Evolutionary conservation across 2,329 filamentous ascomycete species (phyloP).

Genomic region (Fusarium armeniacum): DNA sequence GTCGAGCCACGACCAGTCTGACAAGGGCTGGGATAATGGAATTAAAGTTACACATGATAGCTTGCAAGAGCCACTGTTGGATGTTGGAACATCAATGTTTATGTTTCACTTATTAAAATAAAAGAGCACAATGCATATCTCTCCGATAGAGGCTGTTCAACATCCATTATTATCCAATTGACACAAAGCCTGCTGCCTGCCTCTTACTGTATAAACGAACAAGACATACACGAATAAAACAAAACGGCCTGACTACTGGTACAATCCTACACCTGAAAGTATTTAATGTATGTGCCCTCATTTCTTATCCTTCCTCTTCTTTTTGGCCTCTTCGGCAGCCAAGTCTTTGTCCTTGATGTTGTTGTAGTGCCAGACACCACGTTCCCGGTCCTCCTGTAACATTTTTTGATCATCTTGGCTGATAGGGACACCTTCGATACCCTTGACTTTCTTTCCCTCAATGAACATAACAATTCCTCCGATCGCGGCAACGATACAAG

Average conservation of each 20-base stretch:
- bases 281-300: slow-evolving; percentile 3
- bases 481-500: slow-evolving; percentile 75
- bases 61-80: neutral
- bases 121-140: neutral
- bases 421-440: slow-evolving; percentile 78
- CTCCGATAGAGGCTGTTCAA: neutral
- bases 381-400: slow-evolving; percentile 66
- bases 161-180: neutral
- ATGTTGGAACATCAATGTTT: neutral
- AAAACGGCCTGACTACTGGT: slow-evolving; percentile 4
- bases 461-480: slow-evolving; percentile 78
- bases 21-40: neutral
- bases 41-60: neutral
- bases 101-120: neutral
- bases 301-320: slow-evolving; percentile 46
- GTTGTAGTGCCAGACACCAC: slow-evolving; percentile 69
- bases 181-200: slow-evolving; percentile 3
- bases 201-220: slow-evolving; percentile 2
- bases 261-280: neutral
- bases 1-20: neutral
- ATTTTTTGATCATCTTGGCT: slow-evolving; percentile 67
- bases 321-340: slow-evolving; percentile 30
- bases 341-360: slow-evolving; percentile 57
- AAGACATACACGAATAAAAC: slow-evolving; percentile 4
- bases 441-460: slow-evolving; percentile 80